Base-by-base conservation (phyloP, 164 flowering plant genomes). In the Santalum album region DNA sequence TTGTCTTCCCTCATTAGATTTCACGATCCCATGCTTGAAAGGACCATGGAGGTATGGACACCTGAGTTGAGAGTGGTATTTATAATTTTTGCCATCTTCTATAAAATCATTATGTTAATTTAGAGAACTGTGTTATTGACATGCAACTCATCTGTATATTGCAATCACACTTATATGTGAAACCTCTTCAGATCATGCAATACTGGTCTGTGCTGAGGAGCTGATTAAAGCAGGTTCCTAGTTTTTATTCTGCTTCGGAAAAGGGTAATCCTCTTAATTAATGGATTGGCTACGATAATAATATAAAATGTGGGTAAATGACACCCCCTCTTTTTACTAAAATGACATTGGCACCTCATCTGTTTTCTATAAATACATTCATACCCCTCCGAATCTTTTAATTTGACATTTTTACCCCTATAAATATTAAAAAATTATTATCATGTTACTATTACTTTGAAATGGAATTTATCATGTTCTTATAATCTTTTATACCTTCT, bases 41-140 rank as follows among this genome's bases (percentile, higher is more conserved):
- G 81, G 87, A 16, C 98, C 98, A 17, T 77, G 78, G 53, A 87
- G 96, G 98, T 91, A 77, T 39, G 56, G 35, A 40, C 51, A 50
- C 23, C 23, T 5, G 22, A 25, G 32, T 22, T 35, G 7, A 36
- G 56, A 12, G 12, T 12, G 9, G 22, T 14, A 21, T 26, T 38
- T 55, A 44, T 21, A 20, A 3, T 26, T 21, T 29, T 17, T 29
- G 25, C 24, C 22, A 46, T 22, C 17, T 6, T 32, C 4, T 48
- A 27, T n/a, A 10, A 12, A 19, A 10, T 21, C 19, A 0, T 51
- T 12, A 45, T 12, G 47, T 24, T 39, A 40, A 22, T 29, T 56
- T 16, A 11, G 11, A 27, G 19, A 6, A 20, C 20, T 42, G 19
- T 22, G 9, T 36, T 12, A 36, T 14, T 1, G 17, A 3, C 42